Percentiles rank a stretch among this genome's conserved stretches.
These are phyloP conservation scores for Ceratobasidium papillatum DNA, from an alignment of 1,284 basidiomycete genomes.

Conservation along the genomic window DNA sequence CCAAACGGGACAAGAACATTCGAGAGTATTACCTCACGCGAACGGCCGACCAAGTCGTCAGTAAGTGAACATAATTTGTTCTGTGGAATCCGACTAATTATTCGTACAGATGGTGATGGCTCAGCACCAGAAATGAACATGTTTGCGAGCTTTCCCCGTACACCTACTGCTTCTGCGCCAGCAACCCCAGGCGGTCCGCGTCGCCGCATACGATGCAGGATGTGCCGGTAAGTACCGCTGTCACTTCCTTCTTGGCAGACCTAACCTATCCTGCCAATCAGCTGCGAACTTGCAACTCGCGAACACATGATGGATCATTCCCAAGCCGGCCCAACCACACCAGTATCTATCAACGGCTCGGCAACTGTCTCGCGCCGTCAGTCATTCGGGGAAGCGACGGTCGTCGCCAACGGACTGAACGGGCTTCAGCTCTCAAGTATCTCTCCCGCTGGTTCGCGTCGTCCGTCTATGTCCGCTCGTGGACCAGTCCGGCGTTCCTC, in stretches of 20 bases:
- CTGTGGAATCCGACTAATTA: constrained; percentile 41
- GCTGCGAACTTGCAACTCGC: constrained; percentile 83
- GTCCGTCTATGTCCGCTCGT: constrained; percentile 1
- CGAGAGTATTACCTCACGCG: constrained; percentile 84
- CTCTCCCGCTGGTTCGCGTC: constrained; percentile 19
- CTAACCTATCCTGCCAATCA: constrained; percentile 48
- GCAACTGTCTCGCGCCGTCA: constrained; percentile 20
- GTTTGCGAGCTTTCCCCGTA: constrained; percentile 77
- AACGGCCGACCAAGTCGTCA: constrained; percentile 76
- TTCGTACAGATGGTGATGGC: constrained; percentile 72
- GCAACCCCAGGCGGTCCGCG: constrained; percentile 60
- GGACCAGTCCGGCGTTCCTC: constrained; percentile 20
- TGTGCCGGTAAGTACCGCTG: constrained; percentile 70
- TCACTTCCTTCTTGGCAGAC: neutral
- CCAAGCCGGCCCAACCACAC: constrained; percentile 72
- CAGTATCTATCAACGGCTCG: constrained; percentile 46
- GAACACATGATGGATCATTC: constrained; percentile 95
- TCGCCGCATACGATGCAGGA: constrained; percentile 85
- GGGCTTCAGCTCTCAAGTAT: constrained; percentile 19
- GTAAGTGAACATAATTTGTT: constrained; percentile 57
- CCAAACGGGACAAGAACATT: constrained; percentile 71
- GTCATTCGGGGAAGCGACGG: constrained; percentile 6
- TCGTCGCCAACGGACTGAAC: constrained; percentile 9
- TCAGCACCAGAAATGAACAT: constrained; percentile 68
- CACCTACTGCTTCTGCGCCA: constrained; percentile 68